phyloP scores from a whole-genome alignment of 192 early-diverging fungal genomes.

The Podila horticola region DNA sequence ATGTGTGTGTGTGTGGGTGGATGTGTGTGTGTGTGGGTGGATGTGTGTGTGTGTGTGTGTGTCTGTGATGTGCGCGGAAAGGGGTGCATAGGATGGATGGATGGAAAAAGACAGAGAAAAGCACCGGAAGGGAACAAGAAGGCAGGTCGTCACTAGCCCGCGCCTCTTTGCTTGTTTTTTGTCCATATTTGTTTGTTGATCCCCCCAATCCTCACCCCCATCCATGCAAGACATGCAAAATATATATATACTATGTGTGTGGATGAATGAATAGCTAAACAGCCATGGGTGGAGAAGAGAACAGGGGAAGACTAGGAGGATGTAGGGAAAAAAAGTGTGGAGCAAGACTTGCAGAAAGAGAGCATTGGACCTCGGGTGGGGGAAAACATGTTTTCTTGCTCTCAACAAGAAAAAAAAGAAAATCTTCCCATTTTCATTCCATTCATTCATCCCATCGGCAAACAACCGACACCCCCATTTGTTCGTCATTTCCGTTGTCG shows the following conservation, averaged over 20 bases:
- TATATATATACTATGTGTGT: neutral
- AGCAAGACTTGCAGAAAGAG: neutral
- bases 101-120: neutral
- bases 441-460: neutral
- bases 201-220: no score
- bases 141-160: neutral
- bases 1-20: no score
- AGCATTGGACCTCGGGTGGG: neutral
- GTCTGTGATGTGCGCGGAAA: no score
- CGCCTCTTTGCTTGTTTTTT: neutral
- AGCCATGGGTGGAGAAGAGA: neutral
- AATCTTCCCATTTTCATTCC: conserved; percentile 2
- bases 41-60: neutral
- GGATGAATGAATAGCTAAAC: neutral
- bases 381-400: no score
- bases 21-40: no score
- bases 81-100: neutral
- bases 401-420: neutral
- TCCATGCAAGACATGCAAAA: neutral
- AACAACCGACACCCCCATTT: neutral
- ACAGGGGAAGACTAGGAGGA: neutral
- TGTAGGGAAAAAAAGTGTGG: neutral
- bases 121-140: neutral
- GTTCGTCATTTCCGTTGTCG: neutral
- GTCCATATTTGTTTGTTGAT: no score